A percentile compares a stretch with the other conserved stretches of the same genome.
Conservation (phyloP, 768 basidiomycete genomes). For the Chalciporus sphaerocephalus region DNA sequence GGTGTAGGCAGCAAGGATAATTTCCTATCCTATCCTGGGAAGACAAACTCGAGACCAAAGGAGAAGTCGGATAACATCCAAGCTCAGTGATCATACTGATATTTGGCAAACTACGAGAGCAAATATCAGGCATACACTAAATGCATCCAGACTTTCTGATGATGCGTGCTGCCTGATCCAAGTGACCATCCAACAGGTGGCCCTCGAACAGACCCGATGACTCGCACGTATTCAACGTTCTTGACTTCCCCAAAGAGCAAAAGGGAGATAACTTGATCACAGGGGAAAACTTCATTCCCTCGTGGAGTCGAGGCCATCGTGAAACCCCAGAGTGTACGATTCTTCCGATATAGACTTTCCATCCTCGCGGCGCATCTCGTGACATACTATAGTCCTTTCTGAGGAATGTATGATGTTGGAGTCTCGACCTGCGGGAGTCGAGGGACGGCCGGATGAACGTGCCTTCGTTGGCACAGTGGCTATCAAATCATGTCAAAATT, state of each 20-base stretch:
- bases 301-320: constrained; percentile 5
- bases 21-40: constrained; percentile 15
- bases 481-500: no score
- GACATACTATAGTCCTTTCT: no score
- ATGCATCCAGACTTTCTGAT: constrained; percentile 17
- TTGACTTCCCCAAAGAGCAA: background rate
- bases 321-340: background rate
- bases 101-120: constrained; percentile 8
- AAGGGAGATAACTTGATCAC: background rate
- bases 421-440: background rate
- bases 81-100: constrained; percentile 9
- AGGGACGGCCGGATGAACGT: no score
- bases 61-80: background rate
- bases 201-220: constrained; percentile 8
- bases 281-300: background rate
- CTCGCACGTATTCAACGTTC: constrained; percentile 4
- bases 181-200: constrained; percentile 3
- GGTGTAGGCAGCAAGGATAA: constrained; percentile 14
- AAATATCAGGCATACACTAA: constrained; percentile 12
- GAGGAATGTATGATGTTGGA: background rate
- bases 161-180: background rate
- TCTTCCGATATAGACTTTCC: no score
- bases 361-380: no score
- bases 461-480: no score
- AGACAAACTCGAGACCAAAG: constrained; percentile 2